phyloP scores from a whole-genome alignment of 2,329 filamentous ascomycete genomes.

The Graphilbum sp. region DNA sequence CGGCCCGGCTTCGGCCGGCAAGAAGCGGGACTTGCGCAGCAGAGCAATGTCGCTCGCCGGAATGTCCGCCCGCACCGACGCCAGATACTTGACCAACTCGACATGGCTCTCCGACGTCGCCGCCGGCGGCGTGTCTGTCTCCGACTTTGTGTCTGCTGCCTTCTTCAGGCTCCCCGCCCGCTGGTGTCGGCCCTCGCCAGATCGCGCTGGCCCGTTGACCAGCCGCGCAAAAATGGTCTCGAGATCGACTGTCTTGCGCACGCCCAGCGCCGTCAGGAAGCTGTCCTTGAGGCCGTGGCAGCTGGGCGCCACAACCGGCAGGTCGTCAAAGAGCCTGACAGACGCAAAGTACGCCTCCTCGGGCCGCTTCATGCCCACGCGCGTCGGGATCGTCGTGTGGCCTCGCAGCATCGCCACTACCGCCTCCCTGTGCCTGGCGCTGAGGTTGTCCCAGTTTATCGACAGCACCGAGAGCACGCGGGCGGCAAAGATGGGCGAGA shows the following conservation, averaged over 20 bases:
- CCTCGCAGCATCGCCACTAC: conserved; percentile 48
- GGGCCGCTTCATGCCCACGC: conserved; percentile 73
- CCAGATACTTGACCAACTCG: conserved; percentile 85
- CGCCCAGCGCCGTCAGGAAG: conserved; percentile 65
- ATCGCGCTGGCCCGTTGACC: conserved; percentile 38
- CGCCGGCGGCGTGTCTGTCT: background rate
- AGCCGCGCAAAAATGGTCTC: conserved; percentile 85
- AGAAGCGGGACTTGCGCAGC: conserved; percentile 62
- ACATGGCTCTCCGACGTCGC: conserved; percentile 50
- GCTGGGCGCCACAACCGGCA: conserved; percentile 57
- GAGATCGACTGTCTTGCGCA: conserved; percentile 88
- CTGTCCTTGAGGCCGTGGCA: conserved; percentile 79
- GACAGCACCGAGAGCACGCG: conserved; percentile 67
- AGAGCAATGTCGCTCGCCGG: conserved; percentile 65
- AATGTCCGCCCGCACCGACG: conserved; percentile 81
- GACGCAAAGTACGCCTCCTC: conserved; percentile 77
- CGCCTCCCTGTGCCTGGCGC: conserved; percentile 45
- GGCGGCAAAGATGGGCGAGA: conserved; percentile 55
- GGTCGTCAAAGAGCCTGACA: conserved; percentile 90
- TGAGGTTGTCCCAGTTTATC: conserved; percentile 78
- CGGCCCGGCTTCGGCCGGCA: conserved; percentile 56
- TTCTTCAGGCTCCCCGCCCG: too few species aligned
- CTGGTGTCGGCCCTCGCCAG: background rate
- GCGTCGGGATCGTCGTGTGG: conserved; percentile 73
- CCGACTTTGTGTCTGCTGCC: too few species aligned